Evolutionary conservation across 352 stramenopile genomes (phyloP).

Genomic region (Pythium brachiatum): DNA sequence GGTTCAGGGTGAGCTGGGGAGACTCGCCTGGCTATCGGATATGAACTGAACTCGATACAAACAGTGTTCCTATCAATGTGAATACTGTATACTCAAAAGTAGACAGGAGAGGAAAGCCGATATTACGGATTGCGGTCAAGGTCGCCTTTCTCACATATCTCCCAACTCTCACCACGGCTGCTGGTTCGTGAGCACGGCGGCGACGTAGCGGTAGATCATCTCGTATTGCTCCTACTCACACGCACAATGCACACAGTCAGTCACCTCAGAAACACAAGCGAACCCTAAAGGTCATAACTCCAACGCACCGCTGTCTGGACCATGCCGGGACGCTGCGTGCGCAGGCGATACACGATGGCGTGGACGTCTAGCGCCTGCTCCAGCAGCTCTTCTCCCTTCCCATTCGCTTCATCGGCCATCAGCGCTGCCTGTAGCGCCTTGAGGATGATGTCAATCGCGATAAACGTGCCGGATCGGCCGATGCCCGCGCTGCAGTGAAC

Average conservation of each 20-base stretch:
- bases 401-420: neutral
- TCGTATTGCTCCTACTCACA: constrained; percentile 70
- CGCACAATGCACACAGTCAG: neutral
- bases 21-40: neutral
- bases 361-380: constrained; percentile 49
- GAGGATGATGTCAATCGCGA: constrained; percentile 79
- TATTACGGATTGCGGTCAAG: neutral
- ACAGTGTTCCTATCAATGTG: neutral
- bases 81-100: neutral
- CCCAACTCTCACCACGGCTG: constrained; percentile 47
- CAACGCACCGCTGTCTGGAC: constrained; percentile 75
- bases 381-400: constrained; percentile 31
- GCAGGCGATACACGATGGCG: constrained; percentile 54
- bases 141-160: neutral
- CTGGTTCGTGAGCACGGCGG: constrained; percentile 47
- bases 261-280: neutral
- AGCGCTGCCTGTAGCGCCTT: constrained; percentile 46
- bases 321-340: constrained; percentile 76
- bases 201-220: constrained; percentile 85
- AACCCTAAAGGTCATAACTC: too few relatives aligned
- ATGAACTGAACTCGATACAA: neutral
- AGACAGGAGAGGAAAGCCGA: neutral
- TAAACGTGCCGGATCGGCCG: constrained; percentile 78
- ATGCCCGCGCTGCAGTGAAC: constrained; percentile 85
- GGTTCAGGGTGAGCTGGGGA: constrained; percentile 1